A percentile compares a stretch with the other conserved stretches of the same genome.
Evolutionary conservation across 768 basidiomycete species (phyloP).

Genomic region (Cystofilobasidium macerans): DNA sequence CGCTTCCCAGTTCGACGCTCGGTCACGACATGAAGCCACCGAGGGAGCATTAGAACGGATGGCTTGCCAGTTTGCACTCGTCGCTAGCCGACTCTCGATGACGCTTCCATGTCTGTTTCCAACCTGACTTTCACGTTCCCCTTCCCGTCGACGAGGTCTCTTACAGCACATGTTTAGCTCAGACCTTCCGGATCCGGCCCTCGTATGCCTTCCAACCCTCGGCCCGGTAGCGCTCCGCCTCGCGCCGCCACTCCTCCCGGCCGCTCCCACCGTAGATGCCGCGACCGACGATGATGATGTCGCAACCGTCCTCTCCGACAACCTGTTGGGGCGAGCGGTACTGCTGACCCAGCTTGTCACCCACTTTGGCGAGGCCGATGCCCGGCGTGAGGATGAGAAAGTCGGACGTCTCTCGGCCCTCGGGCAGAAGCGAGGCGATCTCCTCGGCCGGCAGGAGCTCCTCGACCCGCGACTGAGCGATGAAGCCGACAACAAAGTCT

Average conservation of each 20-base stretch:
- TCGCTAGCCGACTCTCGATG: no score
- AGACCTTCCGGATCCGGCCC: constrained; percentile 40
- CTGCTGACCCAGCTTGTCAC: constrained; percentile 86
- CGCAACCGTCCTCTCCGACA: constrained; percentile 67
- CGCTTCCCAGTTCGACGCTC: no score
- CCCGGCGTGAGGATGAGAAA: constrained; percentile 88
- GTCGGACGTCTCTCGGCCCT: constrained; percentile 49
- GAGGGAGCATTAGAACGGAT: no score
- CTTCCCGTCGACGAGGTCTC: no score
- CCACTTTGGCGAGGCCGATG: constrained; percentile 65
- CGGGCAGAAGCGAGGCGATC: constrained; percentile 29
- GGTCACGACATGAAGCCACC: no score
- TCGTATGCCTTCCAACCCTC: constrained; percentile 90
- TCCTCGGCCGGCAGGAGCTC: constrained; percentile 38
- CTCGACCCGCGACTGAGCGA: constrained; percentile 79
- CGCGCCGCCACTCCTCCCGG: constrained; percentile 40
- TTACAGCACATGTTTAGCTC: no score
- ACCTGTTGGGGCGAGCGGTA: constrained; percentile 83
- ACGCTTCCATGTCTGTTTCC: no score
- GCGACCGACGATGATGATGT: constrained; percentile 93
- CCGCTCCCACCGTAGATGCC: constrained; percentile 68
- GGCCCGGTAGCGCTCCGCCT: constrained; percentile 70
- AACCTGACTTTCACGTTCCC: no score
- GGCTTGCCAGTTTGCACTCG: no score
- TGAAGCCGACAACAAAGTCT: constrained; percentile 86